Evolutionary conservation across 176 grass and related monocot species (phyloP).

Genomic region (Saccharum officinarum): DNA sequence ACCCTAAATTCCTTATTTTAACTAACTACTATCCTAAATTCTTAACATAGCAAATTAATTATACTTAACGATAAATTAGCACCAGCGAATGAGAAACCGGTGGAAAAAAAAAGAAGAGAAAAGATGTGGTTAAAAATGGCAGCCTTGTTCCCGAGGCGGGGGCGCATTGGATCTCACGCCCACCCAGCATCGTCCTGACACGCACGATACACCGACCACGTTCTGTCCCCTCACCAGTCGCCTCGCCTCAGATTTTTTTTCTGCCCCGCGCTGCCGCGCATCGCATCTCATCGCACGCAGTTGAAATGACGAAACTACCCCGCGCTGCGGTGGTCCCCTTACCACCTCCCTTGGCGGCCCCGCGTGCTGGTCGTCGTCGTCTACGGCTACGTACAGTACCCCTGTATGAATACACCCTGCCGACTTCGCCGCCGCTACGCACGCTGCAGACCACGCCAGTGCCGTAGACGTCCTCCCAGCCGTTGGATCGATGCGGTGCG

Average conservation of each 20-base stretch:
- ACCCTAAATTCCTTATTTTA: too few relatives aligned
- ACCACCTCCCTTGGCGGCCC: too few relatives aligned
- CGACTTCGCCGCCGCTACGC: background rate
- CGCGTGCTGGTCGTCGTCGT: too few relatives aligned
- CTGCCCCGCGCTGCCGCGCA: too few relatives aligned
- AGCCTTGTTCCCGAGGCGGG: constrained; percentile 13
- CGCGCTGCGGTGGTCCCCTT: background rate
- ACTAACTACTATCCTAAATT: too few relatives aligned
- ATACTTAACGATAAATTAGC: too few relatives aligned
- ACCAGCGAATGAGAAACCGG: too few relatives aligned
- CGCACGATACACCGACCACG: constrained; percentile 44
- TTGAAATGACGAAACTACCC: background rate
- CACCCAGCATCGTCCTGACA: constrained; percentile 30
- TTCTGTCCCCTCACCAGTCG: background rate
- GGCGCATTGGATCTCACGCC: constrained; percentile 46
- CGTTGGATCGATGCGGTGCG: background rate
- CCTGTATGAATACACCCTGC: background rate
- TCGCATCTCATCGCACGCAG: background rate
- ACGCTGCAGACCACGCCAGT: background rate
- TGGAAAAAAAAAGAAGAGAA: too few relatives aligned
- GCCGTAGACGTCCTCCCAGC: background rate
- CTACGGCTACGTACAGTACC: background rate
- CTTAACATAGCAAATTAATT: too few relatives aligned
- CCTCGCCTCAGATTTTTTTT: constrained; percentile 4
- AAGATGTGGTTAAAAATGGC: background rate